These are phyloP conservation scores for Rhizopus stolonifer DNA, from an alignment of 371 early-diverging fungal species.

Conservation along the genomic window DNA sequence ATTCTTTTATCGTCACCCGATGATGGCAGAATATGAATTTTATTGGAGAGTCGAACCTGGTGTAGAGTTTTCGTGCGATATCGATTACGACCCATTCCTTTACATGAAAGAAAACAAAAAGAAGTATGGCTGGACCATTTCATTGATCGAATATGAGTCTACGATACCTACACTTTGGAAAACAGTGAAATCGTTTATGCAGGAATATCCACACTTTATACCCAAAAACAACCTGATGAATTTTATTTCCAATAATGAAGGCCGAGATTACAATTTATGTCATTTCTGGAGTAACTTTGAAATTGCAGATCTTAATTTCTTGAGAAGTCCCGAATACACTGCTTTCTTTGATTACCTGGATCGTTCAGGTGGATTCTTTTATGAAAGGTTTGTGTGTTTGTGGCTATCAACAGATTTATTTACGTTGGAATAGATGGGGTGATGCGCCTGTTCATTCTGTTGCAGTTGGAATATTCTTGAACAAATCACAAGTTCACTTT, in stretches of 20 bases:
- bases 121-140: slow-evolving; percentile 81
- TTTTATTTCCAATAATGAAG: slow-evolving; percentile 34
- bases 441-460: slow-evolving; percentile 96
- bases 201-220: slow-evolving; percentile 47
- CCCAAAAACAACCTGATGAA: slow-evolving; percentile 37
- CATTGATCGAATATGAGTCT: slow-evolving; percentile 70
- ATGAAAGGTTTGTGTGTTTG: no score
- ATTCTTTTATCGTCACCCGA: slow-evolving; percentile 80
- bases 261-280: slow-evolving; percentile 66
- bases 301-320: slow-evolving; percentile 85
- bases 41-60: slow-evolving; percentile 98
- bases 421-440: slow-evolving; percentile 67
- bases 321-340: slow-evolving; percentile 67
- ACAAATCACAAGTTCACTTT: slow-evolving; percentile 77
- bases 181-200: slow-evolving; percentile 49
- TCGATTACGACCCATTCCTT: slow-evolving; percentile 89
- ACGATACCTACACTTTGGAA: slow-evolving; percentile 87
- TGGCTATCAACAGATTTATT: background rate
- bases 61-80: slow-evolving; percentile 82
- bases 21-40: slow-evolving; percentile 77
- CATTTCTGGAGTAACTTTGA: slow-evolving; percentile 99
- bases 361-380: slow-evolving; percentile 88
- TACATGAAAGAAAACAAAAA: slow-evolving; percentile 82
- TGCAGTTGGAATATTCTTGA: slow-evolving; percentile 67
- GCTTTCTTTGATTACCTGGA: slow-evolving; percentile 86